Evolutionary conservation across 352 stramenopile genomes (phyloP).

Genomic region (Globisporangium camurandrum): DNA sequence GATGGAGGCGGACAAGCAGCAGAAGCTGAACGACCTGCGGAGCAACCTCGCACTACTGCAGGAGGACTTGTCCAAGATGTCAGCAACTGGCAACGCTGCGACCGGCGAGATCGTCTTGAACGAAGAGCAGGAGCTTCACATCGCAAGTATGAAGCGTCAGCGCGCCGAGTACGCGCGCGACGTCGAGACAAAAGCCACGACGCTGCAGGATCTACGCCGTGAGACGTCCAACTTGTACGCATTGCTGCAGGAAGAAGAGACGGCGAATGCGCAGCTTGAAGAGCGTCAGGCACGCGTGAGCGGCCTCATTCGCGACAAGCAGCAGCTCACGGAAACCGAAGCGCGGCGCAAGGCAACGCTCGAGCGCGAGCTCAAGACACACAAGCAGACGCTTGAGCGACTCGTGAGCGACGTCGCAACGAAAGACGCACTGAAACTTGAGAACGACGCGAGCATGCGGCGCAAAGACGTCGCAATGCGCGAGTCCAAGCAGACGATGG

Average conservation of each 20-base stretch:
- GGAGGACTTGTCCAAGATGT: constrained; percentile 53
- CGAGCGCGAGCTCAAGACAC: constrained; percentile 60
- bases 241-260: constrained; percentile 55
- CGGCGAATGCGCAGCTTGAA: constrained; percentile 50
- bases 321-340: constrained; percentile 50
- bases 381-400: constrained; percentile 57
- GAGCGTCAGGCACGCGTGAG: constrained; percentile 33
- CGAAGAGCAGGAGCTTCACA: constrained; percentile 64
- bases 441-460: constrained; percentile 49
- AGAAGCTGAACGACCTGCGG: constrained; percentile 61
- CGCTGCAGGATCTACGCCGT: constrained; percentile 52
- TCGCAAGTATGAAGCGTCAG: constrained; percentile 64
- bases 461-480: constrained; percentile 70
- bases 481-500: constrained; percentile 83
- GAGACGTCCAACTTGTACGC: constrained; percentile 62
- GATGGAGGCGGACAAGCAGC: constrained; percentile 62
- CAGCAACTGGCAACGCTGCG: constrained; percentile 21
- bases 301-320: constrained; percentile 52
- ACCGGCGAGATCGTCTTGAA: constrained; percentile 44
- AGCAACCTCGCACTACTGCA: constrained; percentile 55
- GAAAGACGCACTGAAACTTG: constrained; percentile 39
- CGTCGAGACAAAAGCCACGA: constrained; percentile 60
- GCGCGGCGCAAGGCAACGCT: constrained; percentile 51
- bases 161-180: constrained; percentile 58
- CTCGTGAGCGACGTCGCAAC: constrained; percentile 28